phyloP scores from a whole-genome alignment of 257 asterid species.

The Nyctanthes arbortristis region DNA sequence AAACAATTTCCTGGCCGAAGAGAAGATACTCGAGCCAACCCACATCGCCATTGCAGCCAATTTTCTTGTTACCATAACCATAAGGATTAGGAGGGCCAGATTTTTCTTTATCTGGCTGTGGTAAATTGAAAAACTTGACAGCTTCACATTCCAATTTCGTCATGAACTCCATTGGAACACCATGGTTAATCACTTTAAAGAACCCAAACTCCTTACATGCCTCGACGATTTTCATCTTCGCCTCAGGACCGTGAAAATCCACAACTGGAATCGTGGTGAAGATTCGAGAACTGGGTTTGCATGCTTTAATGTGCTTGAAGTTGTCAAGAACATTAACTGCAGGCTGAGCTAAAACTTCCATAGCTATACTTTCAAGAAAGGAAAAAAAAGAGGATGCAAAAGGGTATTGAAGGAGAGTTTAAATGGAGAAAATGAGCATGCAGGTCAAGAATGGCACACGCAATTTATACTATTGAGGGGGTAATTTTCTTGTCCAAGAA shows the following conservation, averaged over 20 bases:
- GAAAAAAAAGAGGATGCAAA: not conserved
- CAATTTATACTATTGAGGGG: conserved; percentile 3
- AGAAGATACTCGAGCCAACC: conserved; percentile 23
- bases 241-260: conserved; percentile 5
- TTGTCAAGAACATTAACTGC: not conserved
- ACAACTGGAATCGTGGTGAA: conserved; percentile 2
- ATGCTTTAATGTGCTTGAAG: not conserved
- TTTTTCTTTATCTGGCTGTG: conserved; percentile 9
- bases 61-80: conserved; percentile 20
- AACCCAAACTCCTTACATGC: conserved; percentile 22
- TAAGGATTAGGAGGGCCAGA: conserved; percentile 11
- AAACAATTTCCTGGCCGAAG: not conserved
- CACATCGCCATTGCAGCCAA: conserved; percentile 20
- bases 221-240: not conserved
- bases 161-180: conserved; percentile 4
- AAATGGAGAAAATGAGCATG: not conserved
- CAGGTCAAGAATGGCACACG: not conserved
- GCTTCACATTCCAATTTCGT: conserved; percentile 13
- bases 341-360: conserved; percentile 9
- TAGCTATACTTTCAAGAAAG: not conserved
- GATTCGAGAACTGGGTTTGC: not conserved
- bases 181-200: conserved; percentile 21
- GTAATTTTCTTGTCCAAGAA: not conserved
- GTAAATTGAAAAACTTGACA: conserved; percentile 11
- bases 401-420: not conserved